These are phyloP conservation scores for Arthroderma sp. DNA, from an alignment of 2,329 filamentous ascomycete species.

Conservation along the genomic window DNA sequence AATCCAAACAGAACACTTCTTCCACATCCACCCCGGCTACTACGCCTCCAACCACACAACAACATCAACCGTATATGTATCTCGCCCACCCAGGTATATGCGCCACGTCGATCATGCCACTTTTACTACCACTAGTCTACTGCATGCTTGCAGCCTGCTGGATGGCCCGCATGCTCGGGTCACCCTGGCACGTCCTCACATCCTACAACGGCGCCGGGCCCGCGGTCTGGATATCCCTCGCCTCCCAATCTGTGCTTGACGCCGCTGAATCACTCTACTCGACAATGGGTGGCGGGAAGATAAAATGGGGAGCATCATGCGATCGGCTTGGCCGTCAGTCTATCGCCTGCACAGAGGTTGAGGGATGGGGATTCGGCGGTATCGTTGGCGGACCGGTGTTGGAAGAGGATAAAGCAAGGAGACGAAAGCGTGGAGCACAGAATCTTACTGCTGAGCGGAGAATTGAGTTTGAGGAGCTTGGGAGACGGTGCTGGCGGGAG, in stretches of 20 bases:
- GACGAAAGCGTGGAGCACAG: slow-evolving; percentile 45
- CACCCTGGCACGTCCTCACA: slow-evolving; percentile 73
- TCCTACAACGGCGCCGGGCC: slow-evolving; percentile 65
- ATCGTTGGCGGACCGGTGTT: slow-evolving; percentile 38
- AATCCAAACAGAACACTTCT: slow-evolving; percentile 1
- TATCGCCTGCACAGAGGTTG: slow-evolving; percentile 67
- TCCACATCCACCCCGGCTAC: neutral
- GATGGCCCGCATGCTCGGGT: slow-evolving; percentile 63
- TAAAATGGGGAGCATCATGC: slow-evolving; percentile 76
- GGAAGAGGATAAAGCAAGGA: slow-evolving; percentile 39
- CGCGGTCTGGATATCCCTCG: slow-evolving; percentile 65
- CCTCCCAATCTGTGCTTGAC: slow-evolving; percentile 37
- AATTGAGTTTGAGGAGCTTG: slow-evolving; percentile 27
- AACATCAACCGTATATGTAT: slow-evolving; percentile 52
- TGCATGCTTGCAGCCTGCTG: slow-evolving; percentile 56
- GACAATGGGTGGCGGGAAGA: slow-evolving; percentile 47
- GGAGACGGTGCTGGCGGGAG: slow-evolving; percentile 27
- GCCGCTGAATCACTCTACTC: slow-evolving; percentile 31
- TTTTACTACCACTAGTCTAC: slow-evolving; percentile 56
- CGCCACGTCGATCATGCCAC: slow-evolving; percentile 64
- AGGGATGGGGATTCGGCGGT: slow-evolving; percentile 64
- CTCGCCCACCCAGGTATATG: slow-evolving; percentile 78
- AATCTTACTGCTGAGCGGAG: slow-evolving; percentile 40
- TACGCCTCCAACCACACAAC: slow-evolving; percentile 8
- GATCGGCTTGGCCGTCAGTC: slow-evolving; percentile 45